A percentile compares a stretch with the other conserved stretches of the same genome.
These are phyloP conservation scores for Sclerospora graminicola DNA, from an alignment of 352 stramenopile genomes.

Conservation along the genomic window DNA sequence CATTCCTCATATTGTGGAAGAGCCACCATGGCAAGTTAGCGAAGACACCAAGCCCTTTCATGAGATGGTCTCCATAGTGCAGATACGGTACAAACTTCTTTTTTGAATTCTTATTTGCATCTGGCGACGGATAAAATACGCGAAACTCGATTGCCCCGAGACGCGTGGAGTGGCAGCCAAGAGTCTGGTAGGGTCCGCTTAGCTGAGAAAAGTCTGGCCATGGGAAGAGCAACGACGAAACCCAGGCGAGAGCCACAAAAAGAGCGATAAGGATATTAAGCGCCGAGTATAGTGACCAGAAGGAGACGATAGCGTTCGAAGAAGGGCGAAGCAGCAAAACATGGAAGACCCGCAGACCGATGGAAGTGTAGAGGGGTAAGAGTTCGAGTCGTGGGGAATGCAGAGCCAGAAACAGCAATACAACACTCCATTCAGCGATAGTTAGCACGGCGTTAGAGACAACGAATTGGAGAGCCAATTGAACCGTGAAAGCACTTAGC, in stretches of 20 bases:
- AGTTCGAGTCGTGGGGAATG: conserved; percentile 28
- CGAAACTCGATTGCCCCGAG: conserved; percentile 47
- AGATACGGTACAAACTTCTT: conserved; percentile 17
- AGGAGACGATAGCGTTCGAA: not conserved
- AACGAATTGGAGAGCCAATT: conserved; percentile 3
- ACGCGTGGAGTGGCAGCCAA: conserved; percentile 32
- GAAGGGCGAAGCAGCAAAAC: conserved; percentile 1
- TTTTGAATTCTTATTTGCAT: not conserved
- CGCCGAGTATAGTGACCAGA: not conserved
- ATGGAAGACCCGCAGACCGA: conserved; percentile 4
- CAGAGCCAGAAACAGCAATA: conserved; percentile 15
- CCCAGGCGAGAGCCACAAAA: conserved; percentile 12
- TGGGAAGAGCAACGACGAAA: conserved; percentile 36
- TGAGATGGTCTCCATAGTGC: conserved; percentile 45
- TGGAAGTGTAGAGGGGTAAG: conserved; percentile 19
- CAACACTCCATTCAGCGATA: conserved; percentile 1
- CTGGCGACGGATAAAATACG: conserved; percentile 49
- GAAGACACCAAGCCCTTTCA: conserved; percentile 38
- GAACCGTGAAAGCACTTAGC: conserved; percentile 4
- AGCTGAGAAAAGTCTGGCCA: conserved; percentile 40
- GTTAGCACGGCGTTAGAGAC: not conserved
- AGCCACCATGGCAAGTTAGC: conserved; percentile 36
- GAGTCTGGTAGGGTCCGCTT: conserved; percentile 26
- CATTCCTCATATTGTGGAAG: conserved; percentile 45
- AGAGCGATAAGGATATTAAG: conserved; percentile 3